Evolutionary conservation across 306 rosid species (phyloP).

Genomic region (Potentilla sterilis): DNA sequence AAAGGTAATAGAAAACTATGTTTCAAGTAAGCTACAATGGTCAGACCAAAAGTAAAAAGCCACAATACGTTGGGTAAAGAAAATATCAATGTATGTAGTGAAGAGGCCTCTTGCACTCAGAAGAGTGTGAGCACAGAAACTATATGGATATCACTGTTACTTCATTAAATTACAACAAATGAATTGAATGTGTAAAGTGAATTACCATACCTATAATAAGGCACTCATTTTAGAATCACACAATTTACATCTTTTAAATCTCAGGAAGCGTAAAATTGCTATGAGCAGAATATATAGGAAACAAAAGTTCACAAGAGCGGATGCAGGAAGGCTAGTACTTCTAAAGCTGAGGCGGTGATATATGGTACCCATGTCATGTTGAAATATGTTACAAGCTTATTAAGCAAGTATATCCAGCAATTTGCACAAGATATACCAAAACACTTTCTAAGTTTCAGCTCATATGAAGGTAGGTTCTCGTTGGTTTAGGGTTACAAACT

Average conservation of each 20-base stretch:
- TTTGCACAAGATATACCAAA: not conserved
- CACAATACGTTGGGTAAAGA: not conserved
- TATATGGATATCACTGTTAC: not conserved
- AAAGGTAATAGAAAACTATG: not conserved
- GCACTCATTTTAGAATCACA: not conserved
- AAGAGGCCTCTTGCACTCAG: not conserved
- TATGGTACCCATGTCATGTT: not conserved
- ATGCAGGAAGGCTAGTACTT: conserved; percentile 2
- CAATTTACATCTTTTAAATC: not conserved
- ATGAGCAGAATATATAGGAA: not conserved
- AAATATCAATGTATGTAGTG: not conserved
- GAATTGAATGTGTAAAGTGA: not conserved
- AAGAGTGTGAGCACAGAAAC: not conserved
- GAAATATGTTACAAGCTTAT: not conserved
- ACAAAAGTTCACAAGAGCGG: not conserved
- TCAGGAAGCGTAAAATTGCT: not conserved
- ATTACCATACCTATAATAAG: not conserved
- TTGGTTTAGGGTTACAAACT: not conserved
- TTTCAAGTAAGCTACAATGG: not conserved
- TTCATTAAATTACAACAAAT: not conserved
- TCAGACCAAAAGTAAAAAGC: not conserved
- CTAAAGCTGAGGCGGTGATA: not conserved
- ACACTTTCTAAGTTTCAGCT: not conserved
- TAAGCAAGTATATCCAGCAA: not conserved
- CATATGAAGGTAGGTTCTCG: not conserved